Conservation (phyloP, 164 flowering plant genomes). For the Chloranthus sessilifolius region DNA sequence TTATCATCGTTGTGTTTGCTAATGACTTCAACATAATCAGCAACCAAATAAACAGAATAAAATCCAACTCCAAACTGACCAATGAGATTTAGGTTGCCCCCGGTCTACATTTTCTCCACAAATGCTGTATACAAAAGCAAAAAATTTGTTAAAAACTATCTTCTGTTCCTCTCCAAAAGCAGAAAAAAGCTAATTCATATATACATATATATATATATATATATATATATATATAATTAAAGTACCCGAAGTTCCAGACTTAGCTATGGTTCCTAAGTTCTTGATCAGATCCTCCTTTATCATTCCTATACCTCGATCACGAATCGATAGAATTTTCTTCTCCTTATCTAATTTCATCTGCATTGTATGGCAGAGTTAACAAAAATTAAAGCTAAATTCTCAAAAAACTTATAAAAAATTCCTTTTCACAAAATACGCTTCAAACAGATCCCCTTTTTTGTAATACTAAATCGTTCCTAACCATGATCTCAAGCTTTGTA, state of each 20-base stretch:
- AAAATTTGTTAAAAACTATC: not conserved
- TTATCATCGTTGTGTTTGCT: slow-evolving; percentile 97
- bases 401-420: not conserved
- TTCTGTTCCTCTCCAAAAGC: not conserved
- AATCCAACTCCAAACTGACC: slow-evolving; percentile 99
- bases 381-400: not conserved
- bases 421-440: not conserved
- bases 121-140: slow-evolving; percentile 52
- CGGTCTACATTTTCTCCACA: slow-evolving; percentile 89
- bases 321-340: slow-evolving; percentile 83
- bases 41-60: slow-evolving; percentile 95
- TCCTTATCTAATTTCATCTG: slow-evolving; percentile 96
- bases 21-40: slow-evolving; percentile 94
- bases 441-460: not conserved
- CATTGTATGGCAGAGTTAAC: slow-evolving; percentile 7
- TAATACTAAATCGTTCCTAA: slow-evolving; percentile 22
- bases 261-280: slow-evolving; percentile 97
- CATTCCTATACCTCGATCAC: slow-evolving; percentile 98
- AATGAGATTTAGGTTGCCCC: slow-evolving; percentile 93
- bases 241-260: slow-evolving; percentile 96
- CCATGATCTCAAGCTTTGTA: slow-evolving; percentile 90
- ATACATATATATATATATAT: not conserved
- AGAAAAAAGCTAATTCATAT: not conserved
- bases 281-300: slow-evolving; percentile 96
- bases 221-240: not conserved